Evolutionary conservation across 129 eudicot genomes (phyloP), one percentile per base, ranked within the genome.

Genomic region (Chrysanthemum lavandulifolium): DNA sequence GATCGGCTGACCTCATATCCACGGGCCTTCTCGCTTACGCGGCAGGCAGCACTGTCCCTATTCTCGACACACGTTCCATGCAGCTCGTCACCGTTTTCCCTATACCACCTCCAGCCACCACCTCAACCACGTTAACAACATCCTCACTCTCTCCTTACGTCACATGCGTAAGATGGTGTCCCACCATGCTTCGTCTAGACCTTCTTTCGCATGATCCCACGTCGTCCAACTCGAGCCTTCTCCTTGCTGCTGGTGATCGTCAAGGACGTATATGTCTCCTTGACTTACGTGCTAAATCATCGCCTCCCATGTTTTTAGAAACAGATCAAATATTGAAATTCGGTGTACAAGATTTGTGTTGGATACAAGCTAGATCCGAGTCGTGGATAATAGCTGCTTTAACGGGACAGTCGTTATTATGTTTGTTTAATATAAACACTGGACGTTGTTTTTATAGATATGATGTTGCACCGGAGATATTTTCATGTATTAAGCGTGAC

Each of bases 171-270:
- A 82, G 92, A 1, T 94, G 98, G 98, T 80, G 89, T 70, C 96
- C 98, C 0, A 84, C 80, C 65, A 65, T 87, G 1, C 90, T 93
- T 74, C 88, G 82, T 12, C 84, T 76, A 63, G 82, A 81, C 61
- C 61, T 81, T 67, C 89, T 83, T 76, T 82, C 87, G 0, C 79
- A 81, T 23, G 82, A 78, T 77, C 81, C 82, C 3, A 61, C 85
- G 13, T n/a, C 86, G 23, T 65, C 90, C 0, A 80, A 84, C 31
- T 78, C 86, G 10, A 89, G 82, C 81, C 86, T 89, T 19, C 81
- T 82, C 80, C 88, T 94, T 45, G 89, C 97, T 40, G 90, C 87
- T 69, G 99, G 99, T 5, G 99, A 94, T 70, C 96, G 96, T 55
- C 97, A 88, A 14, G 99, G 99, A 6, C 91, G 99, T 6, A 84